phyloP scores from a whole-genome alignment of 139 green algal genomes.

The Edaphochlamys debaryana region DNA sequence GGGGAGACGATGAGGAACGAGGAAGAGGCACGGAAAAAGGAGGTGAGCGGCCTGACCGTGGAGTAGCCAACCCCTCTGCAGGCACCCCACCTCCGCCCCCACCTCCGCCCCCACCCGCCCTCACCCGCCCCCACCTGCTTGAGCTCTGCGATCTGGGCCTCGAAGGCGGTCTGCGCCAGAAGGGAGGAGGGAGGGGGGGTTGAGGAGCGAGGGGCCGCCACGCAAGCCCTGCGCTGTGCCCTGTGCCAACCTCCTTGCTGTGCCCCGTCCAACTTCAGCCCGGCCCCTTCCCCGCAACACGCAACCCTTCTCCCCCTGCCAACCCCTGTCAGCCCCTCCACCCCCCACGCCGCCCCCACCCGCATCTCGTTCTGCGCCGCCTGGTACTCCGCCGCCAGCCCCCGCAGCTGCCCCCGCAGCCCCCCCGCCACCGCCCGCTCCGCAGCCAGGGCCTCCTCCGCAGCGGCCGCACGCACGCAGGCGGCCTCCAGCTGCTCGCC shows the following conservation, averaged over 20 bases:
- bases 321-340: neutral
- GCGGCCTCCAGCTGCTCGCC: constrained; percentile 17
- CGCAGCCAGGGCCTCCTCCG: constrained; percentile 17
- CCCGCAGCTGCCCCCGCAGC: constrained; percentile 14
- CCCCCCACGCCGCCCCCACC: neutral
- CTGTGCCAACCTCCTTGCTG: too few relatives aligned
- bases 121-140: neutral
- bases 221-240: neutral
- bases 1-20: too few relatives aligned
- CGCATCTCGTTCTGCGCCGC: neutral
- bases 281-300: too few relatives aligned
- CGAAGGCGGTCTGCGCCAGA: neutral
- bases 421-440: constrained; percentile 14
- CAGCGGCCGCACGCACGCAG: constrained; percentile 1
- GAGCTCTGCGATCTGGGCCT: neutral
- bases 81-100: too few relatives aligned
- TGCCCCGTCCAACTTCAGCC: too few relatives aligned
- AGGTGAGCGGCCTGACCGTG: too few relatives aligned
- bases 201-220: neutral
- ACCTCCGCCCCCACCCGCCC: too few relatives aligned
- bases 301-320: too few relatives aligned
- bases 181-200: neutral
- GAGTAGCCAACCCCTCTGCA: too few relatives aligned
- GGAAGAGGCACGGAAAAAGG: too few relatives aligned
- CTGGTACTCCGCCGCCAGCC: constrained; percentile 17